phyloP scores from a whole-genome alignment of 345 rosid species.

The Mangifera indica region DNA sequence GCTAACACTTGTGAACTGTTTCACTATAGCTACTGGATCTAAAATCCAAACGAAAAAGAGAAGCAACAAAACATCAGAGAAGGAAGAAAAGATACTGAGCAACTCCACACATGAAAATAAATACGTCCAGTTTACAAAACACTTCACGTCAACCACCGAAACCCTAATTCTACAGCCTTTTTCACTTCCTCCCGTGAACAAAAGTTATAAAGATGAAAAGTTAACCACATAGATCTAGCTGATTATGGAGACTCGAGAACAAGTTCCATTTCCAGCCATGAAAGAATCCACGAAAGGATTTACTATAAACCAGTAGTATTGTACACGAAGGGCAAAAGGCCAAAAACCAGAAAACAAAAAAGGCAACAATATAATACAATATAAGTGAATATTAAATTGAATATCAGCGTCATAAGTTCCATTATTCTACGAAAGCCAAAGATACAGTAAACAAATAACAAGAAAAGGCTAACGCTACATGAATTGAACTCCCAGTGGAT shows the following conservation, averaged over 20 bases:
- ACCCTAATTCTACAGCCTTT: conserved; percentile 33
- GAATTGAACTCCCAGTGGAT: neutral
- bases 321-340: neutral
- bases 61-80: neutral
- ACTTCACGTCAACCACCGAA: conserved; percentile 34
- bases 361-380: neutral
- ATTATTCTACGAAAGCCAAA: neutral
- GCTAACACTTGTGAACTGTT: neutral
- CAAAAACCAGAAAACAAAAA: neutral
- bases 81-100: neutral
- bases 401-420: conserved; percentile 7
- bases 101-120: neutral
- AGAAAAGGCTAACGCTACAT: neutral
- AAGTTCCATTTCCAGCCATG: neutral
- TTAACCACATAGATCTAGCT: neutral
- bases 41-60: neutral
- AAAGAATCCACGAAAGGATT: neutral
- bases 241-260: neutral
- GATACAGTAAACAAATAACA: neutral
- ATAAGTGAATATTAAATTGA: neutral
- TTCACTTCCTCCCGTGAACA: neutral
- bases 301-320: neutral
- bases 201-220: neutral
- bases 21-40: neutral
- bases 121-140: neutral